These are phyloP conservation scores for Backusella australiensis DNA, from an alignment of 192 early-diverging fungal genomes.

Conservation along the genomic window DNA sequence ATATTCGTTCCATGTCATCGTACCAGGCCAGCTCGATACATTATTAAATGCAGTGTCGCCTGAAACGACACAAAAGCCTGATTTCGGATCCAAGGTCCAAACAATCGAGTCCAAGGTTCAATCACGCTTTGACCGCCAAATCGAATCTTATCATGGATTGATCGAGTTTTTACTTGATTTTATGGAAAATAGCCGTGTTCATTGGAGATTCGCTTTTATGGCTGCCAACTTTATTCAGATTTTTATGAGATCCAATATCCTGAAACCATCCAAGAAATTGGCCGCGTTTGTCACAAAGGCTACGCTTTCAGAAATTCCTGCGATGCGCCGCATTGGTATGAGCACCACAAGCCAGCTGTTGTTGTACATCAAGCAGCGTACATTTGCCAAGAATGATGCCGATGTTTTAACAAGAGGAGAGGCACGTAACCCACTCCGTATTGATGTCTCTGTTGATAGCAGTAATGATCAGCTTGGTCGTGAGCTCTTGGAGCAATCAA, in stretches of 20 bases:
- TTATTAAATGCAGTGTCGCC: background rate
- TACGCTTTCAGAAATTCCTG: conserved; percentile 69
- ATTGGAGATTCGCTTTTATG: conserved; percentile 85
- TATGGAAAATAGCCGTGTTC: conserved; percentile 58
- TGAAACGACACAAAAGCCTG: conserved; percentile 2
- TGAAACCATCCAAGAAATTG: conserved; percentile 50
- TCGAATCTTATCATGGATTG: conserved; percentile 41
- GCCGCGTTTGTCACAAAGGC: conserved; percentile 57
- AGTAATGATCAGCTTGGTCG: background rate
- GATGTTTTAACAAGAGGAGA: conserved; percentile 42
- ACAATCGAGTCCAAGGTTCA: background rate
- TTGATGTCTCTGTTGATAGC: background rate
- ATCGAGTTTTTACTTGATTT: conserved; percentile 53
- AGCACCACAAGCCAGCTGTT: conserved; percentile 60
- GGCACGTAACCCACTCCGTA: conserved; percentile 42
- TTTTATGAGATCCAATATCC: conserved; percentile 57
- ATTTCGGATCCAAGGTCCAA: background rate
- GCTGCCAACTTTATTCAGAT: conserved; percentile 79
- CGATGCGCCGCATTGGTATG: conserved; percentile 67
- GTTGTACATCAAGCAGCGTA: conserved; percentile 69
- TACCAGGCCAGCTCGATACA: conserved; percentile 26
- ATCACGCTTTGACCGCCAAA: conserved; percentile 1
- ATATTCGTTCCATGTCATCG: conserved; percentile 44
- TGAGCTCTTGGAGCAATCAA: conserved; percentile 25
- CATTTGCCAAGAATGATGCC: conserved; percentile 47